These are phyloP conservation scores for Meredithiella fracta DNA, from an alignment of 2,329 filamentous ascomycete species.

Conservation along the genomic window DNA sequence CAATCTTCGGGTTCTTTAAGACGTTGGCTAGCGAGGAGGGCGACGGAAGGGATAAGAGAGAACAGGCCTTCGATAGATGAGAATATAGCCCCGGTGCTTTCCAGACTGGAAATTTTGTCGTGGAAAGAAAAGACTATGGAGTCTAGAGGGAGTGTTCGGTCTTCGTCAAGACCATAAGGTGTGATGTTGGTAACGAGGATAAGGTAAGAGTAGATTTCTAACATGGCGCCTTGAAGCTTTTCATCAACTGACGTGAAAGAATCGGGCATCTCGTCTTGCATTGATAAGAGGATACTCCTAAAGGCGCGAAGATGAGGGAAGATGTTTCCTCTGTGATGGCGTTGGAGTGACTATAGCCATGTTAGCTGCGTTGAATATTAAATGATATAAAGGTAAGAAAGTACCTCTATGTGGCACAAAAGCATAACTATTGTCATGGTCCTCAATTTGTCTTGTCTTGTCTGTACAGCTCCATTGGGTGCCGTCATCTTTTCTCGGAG, in stretches of 20 bases:
- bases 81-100: slow-evolving; percentile 12
- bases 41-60: slow-evolving; percentile 9
- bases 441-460: slow-evolving; percentile 10
- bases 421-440: slow-evolving; percentile 14
- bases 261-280: slow-evolving; percentile 14
- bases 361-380: background rate
- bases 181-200: slow-evolving; percentile 14
- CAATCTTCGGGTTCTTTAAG: slow-evolving; percentile 12
- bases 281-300: slow-evolving; percentile 9
- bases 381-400: background rate
- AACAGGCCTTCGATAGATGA: slow-evolving; percentile 14
- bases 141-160: slow-evolving; percentile 12
- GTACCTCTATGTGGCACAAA: slow-evolving; percentile 13
- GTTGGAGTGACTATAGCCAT: slow-evolving; percentile 9
- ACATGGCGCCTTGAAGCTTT: slow-evolving; percentile 13
- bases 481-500: slow-evolving; percentile 12
- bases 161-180: slow-evolving; percentile 13
- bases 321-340: slow-evolving; percentile 11
- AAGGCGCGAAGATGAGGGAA: slow-evolving; percentile 13
- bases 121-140: slow-evolving; percentile 12
- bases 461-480: background rate
- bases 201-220: slow-evolving; percentile 14
- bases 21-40: slow-evolving; percentile 10
- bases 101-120: slow-evolving; percentile 9
- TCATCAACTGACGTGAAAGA: slow-evolving; percentile 12